A percentile compares a stretch with the other conserved stretches of the same genome.
Conservation (phyloP, 257 asterid species). For the Solanum raphanifolium region DNA sequence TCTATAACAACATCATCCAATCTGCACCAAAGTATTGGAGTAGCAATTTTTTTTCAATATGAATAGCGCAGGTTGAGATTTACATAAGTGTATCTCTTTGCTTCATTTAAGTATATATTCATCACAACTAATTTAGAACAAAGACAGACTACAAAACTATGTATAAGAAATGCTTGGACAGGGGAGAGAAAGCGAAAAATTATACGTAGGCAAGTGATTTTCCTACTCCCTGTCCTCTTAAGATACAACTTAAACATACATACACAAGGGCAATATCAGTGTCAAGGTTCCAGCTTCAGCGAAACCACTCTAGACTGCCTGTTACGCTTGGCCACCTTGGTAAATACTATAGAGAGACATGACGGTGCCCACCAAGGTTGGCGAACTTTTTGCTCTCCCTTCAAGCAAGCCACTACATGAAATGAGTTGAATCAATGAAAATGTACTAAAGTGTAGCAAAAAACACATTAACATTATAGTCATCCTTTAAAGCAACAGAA, state of each 20-base stretch:
- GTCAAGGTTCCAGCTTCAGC: constrained; percentile 91
- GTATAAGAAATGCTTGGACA: constrained; percentile 14
- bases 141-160: constrained; percentile 7
- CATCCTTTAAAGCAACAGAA: not conserved
- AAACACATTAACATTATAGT: not conserved
- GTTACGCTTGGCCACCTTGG: constrained; percentile 69
- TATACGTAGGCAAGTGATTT: not conserved
- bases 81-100: not conserved
- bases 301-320: constrained; percentile 94
- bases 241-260: constrained; percentile 4
- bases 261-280: constrained; percentile 11
- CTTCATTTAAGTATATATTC: not conserved
- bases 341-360: constrained; percentile 55
- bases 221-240: constrained; percentile 7
- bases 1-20: not conserved
- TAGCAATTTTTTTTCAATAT: not conserved
- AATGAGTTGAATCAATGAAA: not conserved
- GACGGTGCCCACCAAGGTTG: constrained; percentile 99
- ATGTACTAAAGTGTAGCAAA: not conserved
- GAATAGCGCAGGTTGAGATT: not conserved
- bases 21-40: not conserved
- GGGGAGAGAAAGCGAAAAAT: not conserved
- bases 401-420: constrained; percentile 84
- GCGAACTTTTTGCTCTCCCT: constrained; percentile 91
- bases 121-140: not conserved